Evolutionary conservation across 78 protist species (phyloP).

Genomic region (Monocercomonoides exilis): DNA sequence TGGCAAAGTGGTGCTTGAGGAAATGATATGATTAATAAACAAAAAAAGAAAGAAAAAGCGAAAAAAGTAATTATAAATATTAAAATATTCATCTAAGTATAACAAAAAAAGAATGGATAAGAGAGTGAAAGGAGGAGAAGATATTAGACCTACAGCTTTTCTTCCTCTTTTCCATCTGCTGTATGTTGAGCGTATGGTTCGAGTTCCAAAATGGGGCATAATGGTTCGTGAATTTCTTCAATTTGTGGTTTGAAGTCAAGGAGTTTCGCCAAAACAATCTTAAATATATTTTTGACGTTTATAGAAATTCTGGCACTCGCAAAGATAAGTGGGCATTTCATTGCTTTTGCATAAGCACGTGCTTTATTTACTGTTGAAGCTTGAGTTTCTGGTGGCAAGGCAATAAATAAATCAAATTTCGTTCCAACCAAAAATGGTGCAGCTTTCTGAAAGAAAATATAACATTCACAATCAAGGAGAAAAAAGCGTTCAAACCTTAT

Average conservation of each 20-base stretch:
- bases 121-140: no score
- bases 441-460: constrained; percentile 41
- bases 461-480: background rate
- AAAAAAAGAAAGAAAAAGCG: no score
- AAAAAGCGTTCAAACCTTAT: constrained; percentile 40
- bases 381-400: constrained; percentile 64
- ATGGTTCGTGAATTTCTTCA: background rate
- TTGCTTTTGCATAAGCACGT: constrained; percentile 77
- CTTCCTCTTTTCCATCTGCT: no score
- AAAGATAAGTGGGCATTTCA: constrained; percentile 87
- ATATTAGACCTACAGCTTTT: no score
- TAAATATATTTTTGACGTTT: constrained; percentile 70
- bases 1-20: no score
- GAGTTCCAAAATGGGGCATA: background rate
- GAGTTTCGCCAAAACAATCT: constrained; percentile 57
- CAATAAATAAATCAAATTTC: constrained; percentile 73
- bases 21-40: no score
- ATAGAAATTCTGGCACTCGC: constrained; percentile 69
- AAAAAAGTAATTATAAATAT: no score
- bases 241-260: background rate
- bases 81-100: no score
- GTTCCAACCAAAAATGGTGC: constrained; percentile 85
- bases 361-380: constrained; percentile 47
- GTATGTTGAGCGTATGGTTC: background rate
- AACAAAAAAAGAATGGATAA: no score